A percentile compares a stretch with the other conserved stretches of the same genome.
phyloP scores from a whole-genome alignment of 2,329 filamentous ascomycete species.

The Allantophomopsis cytisporea region DNA sequence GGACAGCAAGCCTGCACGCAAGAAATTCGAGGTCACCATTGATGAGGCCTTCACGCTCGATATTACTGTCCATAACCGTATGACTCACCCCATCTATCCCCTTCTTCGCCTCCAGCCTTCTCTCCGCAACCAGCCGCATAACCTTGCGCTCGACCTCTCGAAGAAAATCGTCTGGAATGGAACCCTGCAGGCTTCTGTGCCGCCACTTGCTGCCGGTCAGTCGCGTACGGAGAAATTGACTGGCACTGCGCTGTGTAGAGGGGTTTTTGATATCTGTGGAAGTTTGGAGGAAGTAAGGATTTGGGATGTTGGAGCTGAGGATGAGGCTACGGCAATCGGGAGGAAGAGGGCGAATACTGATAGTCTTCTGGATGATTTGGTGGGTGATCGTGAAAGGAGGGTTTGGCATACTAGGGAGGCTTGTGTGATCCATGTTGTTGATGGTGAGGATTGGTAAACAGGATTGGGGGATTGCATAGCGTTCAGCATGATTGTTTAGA shows the following conservation, averaged over 20 bases:
- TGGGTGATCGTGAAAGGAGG: constrained; percentile 45
- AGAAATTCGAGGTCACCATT: constrained; percentile 18
- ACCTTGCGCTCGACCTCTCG: constrained; percentile 66
- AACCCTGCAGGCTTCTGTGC: constrained; percentile 62
- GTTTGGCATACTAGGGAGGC: constrained; percentile 51
- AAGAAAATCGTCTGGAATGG: constrained; percentile 79
- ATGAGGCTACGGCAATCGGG: constrained; percentile 12
- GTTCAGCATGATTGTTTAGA: not conserved
- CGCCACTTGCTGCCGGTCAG: constrained; percentile 43
- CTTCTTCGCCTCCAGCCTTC: constrained; percentile 66
- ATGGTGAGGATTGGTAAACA: constrained; percentile 16
- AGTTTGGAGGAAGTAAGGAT: constrained; percentile 68
- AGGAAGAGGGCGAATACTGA: constrained; percentile 37
- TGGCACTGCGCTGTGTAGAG: constrained; percentile 62
- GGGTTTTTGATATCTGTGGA: constrained; percentile 71
- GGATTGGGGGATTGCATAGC: too few relatives aligned
- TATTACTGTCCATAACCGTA: constrained; percentile 65
- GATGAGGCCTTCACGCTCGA: constrained; percentile 58
- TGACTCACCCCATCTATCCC: constrained; percentile 49
- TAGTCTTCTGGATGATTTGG: constrained; percentile 40
- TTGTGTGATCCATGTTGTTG: constrained; percentile 38
- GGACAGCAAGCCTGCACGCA: constrained; percentile 7
- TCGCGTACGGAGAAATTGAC: constrained; percentile 51
- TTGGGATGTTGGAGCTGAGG: constrained; percentile 16
- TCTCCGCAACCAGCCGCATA: constrained; percentile 49